phyloP scores from a whole-genome alignment of 192 early-diverging fungal species.

The Gryganskiella cystojenkinii region DNA sequence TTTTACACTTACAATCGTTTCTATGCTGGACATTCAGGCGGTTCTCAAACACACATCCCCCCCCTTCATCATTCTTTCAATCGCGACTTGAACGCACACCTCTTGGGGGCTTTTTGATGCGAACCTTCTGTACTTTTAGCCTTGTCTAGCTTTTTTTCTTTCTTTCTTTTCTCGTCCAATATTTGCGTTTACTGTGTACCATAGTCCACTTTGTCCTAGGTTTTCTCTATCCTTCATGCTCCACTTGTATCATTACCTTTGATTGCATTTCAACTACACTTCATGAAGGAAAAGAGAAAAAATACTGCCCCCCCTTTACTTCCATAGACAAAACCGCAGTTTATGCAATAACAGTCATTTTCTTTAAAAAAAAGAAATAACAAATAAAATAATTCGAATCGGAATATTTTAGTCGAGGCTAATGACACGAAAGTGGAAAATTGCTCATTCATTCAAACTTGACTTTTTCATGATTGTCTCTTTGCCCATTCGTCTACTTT shows the following conservation, averaged over 20 bases:
- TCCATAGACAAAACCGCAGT: not conserved
- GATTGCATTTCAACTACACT: slow-evolving; percentile 9
- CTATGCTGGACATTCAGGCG: not conserved
- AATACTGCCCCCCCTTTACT: slow-evolving; percentile 16
- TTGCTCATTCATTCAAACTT: too few relatives aligned
- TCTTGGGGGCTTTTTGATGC: slow-evolving; percentile 28
- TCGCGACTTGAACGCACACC: slow-evolving; percentile 26
- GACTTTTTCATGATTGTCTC: too few relatives aligned
- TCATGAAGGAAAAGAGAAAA: slow-evolving; percentile 31
- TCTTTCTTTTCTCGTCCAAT: not conserved
- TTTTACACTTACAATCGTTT: not conserved
- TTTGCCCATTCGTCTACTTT: too few relatives aligned
- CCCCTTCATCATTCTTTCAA: slow-evolving; percentile 18
- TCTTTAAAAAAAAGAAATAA: too few relatives aligned
- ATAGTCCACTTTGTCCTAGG: slow-evolving; percentile 10
- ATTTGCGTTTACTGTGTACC: not conserved
- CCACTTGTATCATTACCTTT: slow-evolving; percentile 12
- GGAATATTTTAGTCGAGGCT: too few relatives aligned
- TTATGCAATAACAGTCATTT: too few relatives aligned
- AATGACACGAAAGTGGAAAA: too few relatives aligned
- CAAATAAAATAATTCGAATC: too few relatives aligned
- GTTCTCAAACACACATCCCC: slow-evolving; percentile 12
- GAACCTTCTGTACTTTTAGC: not conserved
- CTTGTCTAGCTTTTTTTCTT: slow-evolving; percentile 8
- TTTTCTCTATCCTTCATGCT: slow-evolving; percentile 25